Conservation (phyloP, 768 basidiomycete genomes). For the Russula earlei region DNA sequence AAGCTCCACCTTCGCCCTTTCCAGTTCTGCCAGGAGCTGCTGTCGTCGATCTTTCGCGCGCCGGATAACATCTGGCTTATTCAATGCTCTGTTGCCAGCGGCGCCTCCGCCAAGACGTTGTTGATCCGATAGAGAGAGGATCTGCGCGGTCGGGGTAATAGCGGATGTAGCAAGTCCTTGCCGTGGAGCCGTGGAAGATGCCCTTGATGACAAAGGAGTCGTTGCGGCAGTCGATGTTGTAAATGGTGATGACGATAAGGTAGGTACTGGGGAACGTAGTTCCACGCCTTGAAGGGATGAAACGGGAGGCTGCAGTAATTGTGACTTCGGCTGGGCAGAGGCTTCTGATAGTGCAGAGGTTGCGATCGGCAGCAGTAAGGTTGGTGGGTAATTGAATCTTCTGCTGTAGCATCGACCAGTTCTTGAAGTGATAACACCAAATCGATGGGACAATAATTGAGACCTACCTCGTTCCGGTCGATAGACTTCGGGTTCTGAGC, state of each 20-base stretch:
- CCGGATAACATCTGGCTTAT: slow-evolving; percentile 38
- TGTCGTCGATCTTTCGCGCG: slow-evolving; percentile 46
- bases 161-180: background rate
- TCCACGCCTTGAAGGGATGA: background rate
- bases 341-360: slow-evolving; percentile 3
- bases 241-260: background rate
- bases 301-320: background rate
- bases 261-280: background rate
- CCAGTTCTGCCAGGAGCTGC: slow-evolving; percentile 45
- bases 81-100: slow-evolving; percentile 17
- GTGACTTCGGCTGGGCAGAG: slow-evolving; percentile 4
- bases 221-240: background rate
- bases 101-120: slow-evolving; percentile 6
- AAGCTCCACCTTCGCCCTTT: slow-evolving; percentile 51
- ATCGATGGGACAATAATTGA: background rate
- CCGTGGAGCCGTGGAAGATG: background rate
- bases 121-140: slow-evolving; percentile 20
- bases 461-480: slow-evolving; percentile 18
- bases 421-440: slow-evolving; percentile 5
- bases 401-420: slow-evolving; percentile 7
- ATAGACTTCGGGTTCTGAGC: slow-evolving; percentile 30
- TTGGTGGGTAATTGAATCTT: slow-evolving; percentile 21
- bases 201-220: slow-evolving; percentile 2
- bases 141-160: slow-evolving; percentile 5
- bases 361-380: slow-evolving; percentile 12